phyloP scores from a whole-genome alignment of 768 basidiomycete species.

The Boletus subparvulus region DNA sequence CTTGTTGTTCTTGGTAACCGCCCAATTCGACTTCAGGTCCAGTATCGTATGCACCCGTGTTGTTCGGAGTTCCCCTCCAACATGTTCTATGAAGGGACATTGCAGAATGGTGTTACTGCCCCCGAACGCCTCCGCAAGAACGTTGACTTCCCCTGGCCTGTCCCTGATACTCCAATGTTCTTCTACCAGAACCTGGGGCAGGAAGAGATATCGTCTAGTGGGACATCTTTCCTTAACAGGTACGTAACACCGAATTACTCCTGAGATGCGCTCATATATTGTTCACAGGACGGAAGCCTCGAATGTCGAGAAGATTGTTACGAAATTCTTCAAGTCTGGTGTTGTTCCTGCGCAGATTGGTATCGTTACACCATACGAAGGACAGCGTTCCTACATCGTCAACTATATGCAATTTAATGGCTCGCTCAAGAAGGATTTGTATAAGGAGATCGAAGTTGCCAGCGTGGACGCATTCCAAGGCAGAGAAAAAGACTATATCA shows the following conservation, averaged over 20 bases:
- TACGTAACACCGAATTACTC: conserved; percentile 19
- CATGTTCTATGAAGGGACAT: conserved; percentile 99
- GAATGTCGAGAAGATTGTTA: conserved; percentile 99
- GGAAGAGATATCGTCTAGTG: conserved; percentile 97
- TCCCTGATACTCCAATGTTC: conserved; percentile 97
- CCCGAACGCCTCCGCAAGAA: conserved; percentile 97
- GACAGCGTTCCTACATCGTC: conserved; percentile 96
- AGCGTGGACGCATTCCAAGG: conserved; percentile 99
- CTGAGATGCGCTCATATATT: conserved; percentile 5
- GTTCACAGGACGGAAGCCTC: conserved; percentile 86
- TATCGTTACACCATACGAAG: conserved; percentile 98
- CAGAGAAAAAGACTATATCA: conserved; percentile 99
- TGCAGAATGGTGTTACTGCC: conserved; percentile 99
- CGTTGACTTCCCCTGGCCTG: conserved; percentile 99
- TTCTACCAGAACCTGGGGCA: conserved; percentile 99
- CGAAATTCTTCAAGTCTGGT: conserved; percentile 99
- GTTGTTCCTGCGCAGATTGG: conserved; percentile 95
- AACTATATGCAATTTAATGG: conserved; percentile 99
- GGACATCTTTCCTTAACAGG: conserved; percentile 98
- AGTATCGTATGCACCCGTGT: conserved; percentile 99
- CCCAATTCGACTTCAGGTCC: conserved; percentile 97
- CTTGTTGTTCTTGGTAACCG: conserved; percentile 93
- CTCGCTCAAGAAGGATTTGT: conserved; percentile 97
- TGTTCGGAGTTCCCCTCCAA: conserved; percentile 99
- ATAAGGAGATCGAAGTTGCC: conserved; percentile 99